Base-by-base conservation (phyloP, 306 rosid species). In the Cercis canadensis region DNA sequence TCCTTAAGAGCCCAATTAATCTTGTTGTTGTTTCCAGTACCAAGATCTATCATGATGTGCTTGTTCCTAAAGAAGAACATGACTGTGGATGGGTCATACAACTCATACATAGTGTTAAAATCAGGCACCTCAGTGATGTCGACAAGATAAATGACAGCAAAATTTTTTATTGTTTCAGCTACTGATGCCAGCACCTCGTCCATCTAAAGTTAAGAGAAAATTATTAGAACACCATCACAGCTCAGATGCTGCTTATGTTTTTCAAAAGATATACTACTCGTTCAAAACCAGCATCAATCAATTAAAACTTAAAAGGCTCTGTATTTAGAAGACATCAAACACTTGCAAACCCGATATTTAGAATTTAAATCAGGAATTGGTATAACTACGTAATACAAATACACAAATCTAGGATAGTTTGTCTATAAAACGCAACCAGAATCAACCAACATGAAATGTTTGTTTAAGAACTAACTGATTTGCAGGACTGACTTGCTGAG, bases 1-100 rank as follows among this genome's bases (percentile, higher is more conserved):
- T 94, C 95, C 89, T 94, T 90, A 55, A 94, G 90, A 52, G 97
- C 99, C 97, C 96, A 90, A 58, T 94, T 94, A 58, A 94, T 94
- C 89, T 94, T 94, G 82, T 94, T 94, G 88, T 94, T 94, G 86
- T 91, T 94, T 11, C 98, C 96, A 12, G 99, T 94, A 40, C 99
- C 97, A 60, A 94, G 99, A 32, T 94, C 96, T 51, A 94, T 94
- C 99, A 94, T 94, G 36, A 94, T 94, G 86, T 94, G 97, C 70
- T 91, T 94, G 89, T 94, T 94, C 81, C 97, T 83, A 76, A 90
- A 90, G 86, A 94, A 94, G 79, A 94, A 94, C 99, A 94, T 91
- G 7, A 94, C 89, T 0, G 97, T 94, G 4, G 96, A 89, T 0
- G 97, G 99, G 46, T 94, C 96, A 54, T 94, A 94, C 39, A 94